Evolutionary conservation across 1,284 basidiomycete genomes (phyloP).

Genomic region (Rhodotorula sp.): DNA sequence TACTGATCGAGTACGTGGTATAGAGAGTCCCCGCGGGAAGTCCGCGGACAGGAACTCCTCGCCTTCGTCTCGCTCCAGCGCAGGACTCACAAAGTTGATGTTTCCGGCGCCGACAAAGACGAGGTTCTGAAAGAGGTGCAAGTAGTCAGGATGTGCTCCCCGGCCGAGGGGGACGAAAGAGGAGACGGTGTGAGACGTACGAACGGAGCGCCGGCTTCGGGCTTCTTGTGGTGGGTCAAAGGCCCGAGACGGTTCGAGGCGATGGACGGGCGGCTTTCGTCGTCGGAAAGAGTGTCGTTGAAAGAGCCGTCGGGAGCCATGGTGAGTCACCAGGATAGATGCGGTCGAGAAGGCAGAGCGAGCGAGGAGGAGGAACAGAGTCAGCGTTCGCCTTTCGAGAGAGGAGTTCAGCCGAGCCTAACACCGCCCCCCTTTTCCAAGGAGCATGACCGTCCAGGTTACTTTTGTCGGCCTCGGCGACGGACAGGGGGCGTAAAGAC

Average conservation of each 20-base stretch:
- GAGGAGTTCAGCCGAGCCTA: no score
- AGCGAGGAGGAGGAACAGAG: no score
- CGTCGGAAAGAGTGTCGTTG: background rate
- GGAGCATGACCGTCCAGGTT: background rate
- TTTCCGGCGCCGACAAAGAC: slow-evolving; percentile 82
- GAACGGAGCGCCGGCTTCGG: slow-evolving; percentile 17
- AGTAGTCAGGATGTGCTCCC: background rate
- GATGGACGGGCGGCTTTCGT: slow-evolving; percentile 23
- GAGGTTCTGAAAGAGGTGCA: slow-evolving; percentile 57
- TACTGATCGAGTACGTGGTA: no score
- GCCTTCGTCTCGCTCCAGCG: no score
- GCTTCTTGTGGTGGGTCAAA: slow-evolving; percentile 26
- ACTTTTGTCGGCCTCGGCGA: background rate
- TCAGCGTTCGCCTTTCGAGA: no score
- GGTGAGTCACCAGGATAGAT: no score
- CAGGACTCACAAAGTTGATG: slow-evolving; percentile 41
- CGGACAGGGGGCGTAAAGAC: background rate
- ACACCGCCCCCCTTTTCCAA: no score
- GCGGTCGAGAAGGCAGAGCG: no score
- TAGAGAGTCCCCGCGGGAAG: no score
- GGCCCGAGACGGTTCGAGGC: slow-evolving; percentile 24
- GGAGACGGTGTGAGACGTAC: background rate
- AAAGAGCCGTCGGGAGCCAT: no score
- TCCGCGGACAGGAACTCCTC: background rate
- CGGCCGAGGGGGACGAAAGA: background rate